These are phyloP conservation scores for Leccinum subatratum DNA, from an alignment of 1,284 basidiomycete genomes.

Conservation along the genomic window DNA sequence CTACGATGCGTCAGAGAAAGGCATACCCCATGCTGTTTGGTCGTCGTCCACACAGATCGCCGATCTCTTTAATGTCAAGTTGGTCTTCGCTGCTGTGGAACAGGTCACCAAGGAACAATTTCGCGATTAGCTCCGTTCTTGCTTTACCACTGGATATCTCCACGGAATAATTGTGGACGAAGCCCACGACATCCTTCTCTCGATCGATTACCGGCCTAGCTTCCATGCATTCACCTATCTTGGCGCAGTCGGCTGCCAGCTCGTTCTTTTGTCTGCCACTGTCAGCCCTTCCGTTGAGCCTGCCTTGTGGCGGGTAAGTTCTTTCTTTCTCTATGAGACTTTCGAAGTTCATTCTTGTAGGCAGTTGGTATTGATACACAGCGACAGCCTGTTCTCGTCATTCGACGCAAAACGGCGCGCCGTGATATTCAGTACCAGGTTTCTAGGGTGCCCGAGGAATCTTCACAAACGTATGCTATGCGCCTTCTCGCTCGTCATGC, in stretches of 20 bases:
- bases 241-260: background rate
- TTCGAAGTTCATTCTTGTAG: background rate
- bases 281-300: background rate
- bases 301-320: background rate
- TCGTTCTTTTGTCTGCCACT: background rate
- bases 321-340: background rate
- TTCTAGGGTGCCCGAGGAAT: background rate
- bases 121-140: background rate
- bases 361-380: background rate
- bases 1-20: background rate
- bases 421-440: background rate
- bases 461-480: background rate
- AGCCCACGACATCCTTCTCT: slow-evolving; percentile 2
- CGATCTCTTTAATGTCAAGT: background rate
- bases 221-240: background rate
- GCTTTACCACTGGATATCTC: background rate
- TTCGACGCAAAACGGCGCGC: background rate
- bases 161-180: background rate
- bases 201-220: background rate
- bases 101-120: background rate
- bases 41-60: background rate
- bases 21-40: slow-evolving; percentile 1
- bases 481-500: background rate
- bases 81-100: slow-evolving; percentile 1
- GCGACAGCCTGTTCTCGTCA: background rate